Percentiles rank a stretch among this genome's conserved stretches.
These are phyloP conservation scores for Pythium pyrilobum DNA, from an alignment of 352 stramenopile species.

Conservation along the genomic window DNA sequence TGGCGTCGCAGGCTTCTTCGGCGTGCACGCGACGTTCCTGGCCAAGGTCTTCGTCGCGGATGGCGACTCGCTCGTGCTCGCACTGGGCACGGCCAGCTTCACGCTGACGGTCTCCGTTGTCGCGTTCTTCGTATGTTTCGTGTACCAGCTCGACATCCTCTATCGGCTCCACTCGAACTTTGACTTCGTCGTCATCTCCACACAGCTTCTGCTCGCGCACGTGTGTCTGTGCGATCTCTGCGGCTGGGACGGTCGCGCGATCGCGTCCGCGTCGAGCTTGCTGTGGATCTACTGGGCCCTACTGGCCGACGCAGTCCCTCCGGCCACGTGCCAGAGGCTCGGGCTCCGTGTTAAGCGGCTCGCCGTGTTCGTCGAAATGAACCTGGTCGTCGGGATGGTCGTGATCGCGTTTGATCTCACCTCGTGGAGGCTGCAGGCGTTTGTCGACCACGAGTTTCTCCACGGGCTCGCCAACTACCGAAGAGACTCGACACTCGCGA, in stretches of 20 bases:
- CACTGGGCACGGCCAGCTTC: not conserved
- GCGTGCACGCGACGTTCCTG: not conserved
- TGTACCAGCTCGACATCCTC: constrained; percentile 11
- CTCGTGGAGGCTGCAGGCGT: not conserved
- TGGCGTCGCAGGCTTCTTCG: not conserved
- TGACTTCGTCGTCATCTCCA: constrained; percentile 7
- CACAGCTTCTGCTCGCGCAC: constrained; percentile 10
- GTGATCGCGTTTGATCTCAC: not conserved
- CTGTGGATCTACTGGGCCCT: constrained; percentile 24
- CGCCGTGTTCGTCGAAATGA: too few species aligned
- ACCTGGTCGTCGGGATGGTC: too few species aligned
- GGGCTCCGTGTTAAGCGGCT: not conserved
- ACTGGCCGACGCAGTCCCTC: constrained; percentile 6
- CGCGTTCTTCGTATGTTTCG: not conserved
- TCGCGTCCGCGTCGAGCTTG: not conserved
- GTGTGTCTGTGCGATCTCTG: not conserved
- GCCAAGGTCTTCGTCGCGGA: too few species aligned
- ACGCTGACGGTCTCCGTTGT: not conserved
- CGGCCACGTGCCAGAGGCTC: not conserved
- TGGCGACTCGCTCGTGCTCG: not conserved
- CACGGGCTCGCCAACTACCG: not conserved
- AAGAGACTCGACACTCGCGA: too few species aligned
- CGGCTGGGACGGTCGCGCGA: constrained; percentile 1
- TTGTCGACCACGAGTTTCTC: not conserved
- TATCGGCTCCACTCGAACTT: constrained; percentile 2